Evolutionary conservation across 805 yeast genomes (phyloP).

Genomic region (Teunomyces aglyptinius): DNA sequence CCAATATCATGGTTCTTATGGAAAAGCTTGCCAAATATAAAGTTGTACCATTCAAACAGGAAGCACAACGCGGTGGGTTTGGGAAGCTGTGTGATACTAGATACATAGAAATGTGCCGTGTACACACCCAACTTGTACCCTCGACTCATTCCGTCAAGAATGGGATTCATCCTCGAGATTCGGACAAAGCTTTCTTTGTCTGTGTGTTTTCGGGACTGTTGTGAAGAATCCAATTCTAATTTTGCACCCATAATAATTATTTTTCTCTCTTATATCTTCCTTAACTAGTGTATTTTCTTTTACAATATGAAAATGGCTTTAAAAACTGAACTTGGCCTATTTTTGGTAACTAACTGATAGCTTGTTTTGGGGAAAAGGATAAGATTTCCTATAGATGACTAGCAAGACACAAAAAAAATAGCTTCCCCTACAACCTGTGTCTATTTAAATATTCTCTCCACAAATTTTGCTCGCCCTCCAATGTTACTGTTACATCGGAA

Average conservation of each 20-base stretch:
- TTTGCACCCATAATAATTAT: not conserved
- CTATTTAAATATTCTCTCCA: not conserved
- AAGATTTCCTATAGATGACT: too few relatives aligned
- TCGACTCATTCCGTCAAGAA: slow-evolving; percentile 1
- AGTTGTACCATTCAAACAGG: slow-evolving; percentile 1
- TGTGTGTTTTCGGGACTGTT: not conserved
- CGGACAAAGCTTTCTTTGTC: not conserved
- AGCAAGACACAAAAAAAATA: too few relatives aligned
- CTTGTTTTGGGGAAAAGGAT: too few relatives aligned
- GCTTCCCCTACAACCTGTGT: not conserved
- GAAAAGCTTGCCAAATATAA: slow-evolving; percentile 2
- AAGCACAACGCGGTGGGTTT: not conserved
- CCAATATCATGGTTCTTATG: not conserved
- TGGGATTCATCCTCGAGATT: not conserved
- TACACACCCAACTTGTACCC: slow-evolving; percentile 1
- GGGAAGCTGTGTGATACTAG: not conserved
- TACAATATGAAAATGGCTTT: too few relatives aligned
- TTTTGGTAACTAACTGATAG: too few relatives aligned
- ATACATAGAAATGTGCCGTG: not conserved
- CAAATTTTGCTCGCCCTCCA: not conserved
- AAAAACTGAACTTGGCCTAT: too few relatives aligned
- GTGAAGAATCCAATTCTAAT: not conserved
- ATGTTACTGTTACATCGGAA: not conserved
- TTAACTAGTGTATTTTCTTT: too few relatives aligned
- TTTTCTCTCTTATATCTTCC: not conserved